Evolutionary conservation across 2,329 filamentous ascomycete genomes (phyloP), one percentile per base, ranked within the genome.

Genomic region (Colletotrichum sp.): DNA sequence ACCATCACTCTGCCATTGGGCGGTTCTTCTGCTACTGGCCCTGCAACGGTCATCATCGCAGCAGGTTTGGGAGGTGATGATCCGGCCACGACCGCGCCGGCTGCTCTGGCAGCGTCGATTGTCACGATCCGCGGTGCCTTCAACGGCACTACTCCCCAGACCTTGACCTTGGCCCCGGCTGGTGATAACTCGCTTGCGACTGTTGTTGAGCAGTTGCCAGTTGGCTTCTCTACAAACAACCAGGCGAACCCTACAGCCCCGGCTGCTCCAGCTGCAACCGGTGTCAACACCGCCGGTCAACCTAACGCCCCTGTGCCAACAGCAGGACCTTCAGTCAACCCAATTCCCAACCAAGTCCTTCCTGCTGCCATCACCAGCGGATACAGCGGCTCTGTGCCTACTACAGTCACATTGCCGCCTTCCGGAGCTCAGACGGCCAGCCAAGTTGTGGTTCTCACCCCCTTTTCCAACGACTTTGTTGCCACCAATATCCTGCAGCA

Each of bases 141-240:
- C 16, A 72, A 65, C 21, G 73, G 73, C 13, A 60, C 70, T 4
- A 24, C 44, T 13, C 70, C 70, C 5, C 21, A 64, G 59, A 73
- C 70, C 5, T 8, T 73, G 30, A 76, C 73, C 2, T 34, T 73
- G 36, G 57, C 57, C 9, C 10, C 72, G 2, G 12, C 21, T 8
- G 73, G 57, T 9, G 44, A 57, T 12, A 57, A 28, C 34, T 30
- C 26, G 18, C 30, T 59, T 34, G 72, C 32, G 8, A 76, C 73
- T 21, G 15, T 76, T 10, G 70, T 76, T 21, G 57, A 73, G 70
- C 73, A 76, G 70, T 28, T 69, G 18, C 73, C 73, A 3, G 64
- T 65, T 5, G 70, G 57, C n/a, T 73, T 60, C 16, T 39, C 26
- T 21, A 6, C n/a, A 8, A 30, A 24, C 24, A 24, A 63, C 5